A percentile compares a stretch with the other conserved stretches of the same genome.
Evolutionary conservation across 148 eudicot species (phyloP).

Genomic region (Rhododendron henanense): DNA sequence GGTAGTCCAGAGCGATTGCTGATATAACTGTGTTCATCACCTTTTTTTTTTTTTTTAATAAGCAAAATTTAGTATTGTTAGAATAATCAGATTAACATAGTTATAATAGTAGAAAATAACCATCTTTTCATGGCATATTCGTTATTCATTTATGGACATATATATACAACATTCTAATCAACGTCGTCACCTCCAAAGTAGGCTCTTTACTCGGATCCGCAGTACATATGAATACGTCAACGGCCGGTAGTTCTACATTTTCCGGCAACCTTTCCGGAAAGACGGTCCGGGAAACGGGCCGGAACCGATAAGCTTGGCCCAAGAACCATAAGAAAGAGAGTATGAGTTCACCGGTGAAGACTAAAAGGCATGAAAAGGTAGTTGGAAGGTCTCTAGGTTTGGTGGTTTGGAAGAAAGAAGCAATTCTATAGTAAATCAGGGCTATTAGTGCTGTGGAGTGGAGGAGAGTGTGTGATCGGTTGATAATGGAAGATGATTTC

Average conservation of each 20-base stretch:
- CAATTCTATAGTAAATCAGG: too few species aligned
- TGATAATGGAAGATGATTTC: too few species aligned
- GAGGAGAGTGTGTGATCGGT: too few species aligned
- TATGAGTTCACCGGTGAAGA: neutral
- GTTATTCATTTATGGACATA: too few species aligned
- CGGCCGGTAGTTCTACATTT: slow-evolving; percentile 14
- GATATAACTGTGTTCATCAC: slow-evolving; percentile 41
- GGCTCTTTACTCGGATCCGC: slow-evolving; percentile 36
- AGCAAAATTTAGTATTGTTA: too few species aligned
- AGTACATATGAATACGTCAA: slow-evolving; percentile 34
- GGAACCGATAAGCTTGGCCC: slow-evolving; percentile 5
- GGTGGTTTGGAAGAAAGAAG: too few species aligned
- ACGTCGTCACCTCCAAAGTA: slow-evolving; percentile 13
- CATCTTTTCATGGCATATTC: neutral
- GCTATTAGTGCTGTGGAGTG: too few species aligned
- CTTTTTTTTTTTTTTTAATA: neutral
- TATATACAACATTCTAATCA: neutral
- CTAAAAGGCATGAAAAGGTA: too few species aligned
- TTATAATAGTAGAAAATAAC: too few species aligned
- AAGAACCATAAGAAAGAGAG: slow-evolving; percentile 16
- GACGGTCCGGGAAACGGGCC: slow-evolving; percentile 15
- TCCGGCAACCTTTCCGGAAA: slow-evolving; percentile 20
- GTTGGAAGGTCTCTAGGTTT: too few species aligned
- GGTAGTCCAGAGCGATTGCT: slow-evolving; percentile 36
- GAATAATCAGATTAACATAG: too few species aligned